Evolutionary conservation across 225 moss, liverwort and hornwort species (phyloP).

Genomic region (Pseudisothecium myosuroides): DNA sequence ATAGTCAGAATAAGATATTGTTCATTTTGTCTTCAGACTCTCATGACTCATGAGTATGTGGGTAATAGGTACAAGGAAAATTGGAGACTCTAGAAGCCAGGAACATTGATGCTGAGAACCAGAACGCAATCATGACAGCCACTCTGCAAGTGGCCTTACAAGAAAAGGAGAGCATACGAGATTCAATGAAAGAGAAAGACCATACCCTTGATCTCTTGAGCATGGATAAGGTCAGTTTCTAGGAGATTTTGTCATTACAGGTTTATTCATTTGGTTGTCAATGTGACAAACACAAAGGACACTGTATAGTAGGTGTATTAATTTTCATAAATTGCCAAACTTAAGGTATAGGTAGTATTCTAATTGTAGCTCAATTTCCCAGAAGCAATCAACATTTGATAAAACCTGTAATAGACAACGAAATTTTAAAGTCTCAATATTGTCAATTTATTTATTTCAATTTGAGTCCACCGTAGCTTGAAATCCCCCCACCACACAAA

Average conservation of each 20-base stretch:
- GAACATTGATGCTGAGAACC: slow-evolving; percentile 39
- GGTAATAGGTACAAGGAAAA: slow-evolving; percentile 55
- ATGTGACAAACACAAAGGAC: neutral
- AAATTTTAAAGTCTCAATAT: neutral
- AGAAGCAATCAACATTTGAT: neutral
- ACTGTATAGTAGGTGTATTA: neutral
- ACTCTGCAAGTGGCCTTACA: slow-evolving; percentile 50
- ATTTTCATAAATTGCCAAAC: neutral
- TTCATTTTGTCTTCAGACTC: neutral
- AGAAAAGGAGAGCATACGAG: slow-evolving; percentile 53
- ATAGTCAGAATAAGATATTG: neutral
- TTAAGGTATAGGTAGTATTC: neutral
- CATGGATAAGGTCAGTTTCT: slow-evolving; percentile 80
- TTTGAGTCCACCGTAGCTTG: neutral
- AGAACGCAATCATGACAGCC: slow-evolving; percentile 51
- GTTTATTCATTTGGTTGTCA: neutral
- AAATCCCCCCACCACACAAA: too few species aligned
- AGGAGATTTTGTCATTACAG: too few species aligned
- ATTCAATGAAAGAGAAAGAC: slow-evolving; percentile 71
- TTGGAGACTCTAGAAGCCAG: slow-evolving; percentile 38
- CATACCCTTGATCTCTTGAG: slow-evolving; percentile 83
- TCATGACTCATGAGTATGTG: neutral
- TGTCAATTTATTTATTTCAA: neutral
- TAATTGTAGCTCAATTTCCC: neutral
- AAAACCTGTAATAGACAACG: neutral